Evolutionary conservation across 257 asterid species (phyloP).

Genomic region (Przewalskia tangutica): DNA sequence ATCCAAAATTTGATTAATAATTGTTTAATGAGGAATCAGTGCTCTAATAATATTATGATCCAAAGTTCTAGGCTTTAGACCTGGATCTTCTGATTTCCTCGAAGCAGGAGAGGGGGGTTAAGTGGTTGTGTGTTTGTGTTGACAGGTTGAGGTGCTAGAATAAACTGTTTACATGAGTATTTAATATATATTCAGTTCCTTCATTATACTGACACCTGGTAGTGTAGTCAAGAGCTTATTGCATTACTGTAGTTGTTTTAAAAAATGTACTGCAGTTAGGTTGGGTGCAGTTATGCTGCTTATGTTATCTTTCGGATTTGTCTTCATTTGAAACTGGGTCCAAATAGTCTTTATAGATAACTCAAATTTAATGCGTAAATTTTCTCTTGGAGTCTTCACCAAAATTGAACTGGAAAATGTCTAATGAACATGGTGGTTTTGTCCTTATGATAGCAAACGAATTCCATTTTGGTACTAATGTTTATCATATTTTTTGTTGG

Average conservation of each 20-base stretch:
- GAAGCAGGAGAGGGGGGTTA: not conserved
- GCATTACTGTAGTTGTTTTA: not conserved
- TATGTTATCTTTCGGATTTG: not conserved
- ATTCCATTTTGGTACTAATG: not conserved
- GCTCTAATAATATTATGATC: not conserved
- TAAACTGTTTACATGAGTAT: not conserved
- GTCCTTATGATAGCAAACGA: not conserved
- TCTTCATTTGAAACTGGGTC: not conserved
- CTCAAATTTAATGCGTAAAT: not conserved
- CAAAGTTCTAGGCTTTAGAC: too few species aligned
- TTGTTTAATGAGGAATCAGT: constrained; percentile 3
- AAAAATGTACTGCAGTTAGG: not conserved
- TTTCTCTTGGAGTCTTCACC: not conserved
- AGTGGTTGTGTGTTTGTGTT: not conserved
- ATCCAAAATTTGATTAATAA: constrained; percentile 1
- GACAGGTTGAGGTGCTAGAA: not conserved
- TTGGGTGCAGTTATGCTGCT: not conserved
- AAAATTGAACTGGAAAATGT: not conserved
- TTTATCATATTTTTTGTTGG: not conserved
- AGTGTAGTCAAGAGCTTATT: not conserved
- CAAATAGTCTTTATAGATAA: not conserved
- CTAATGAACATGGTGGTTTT: not conserved
- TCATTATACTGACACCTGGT: not conserved
- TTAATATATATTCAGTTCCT: not conserved
- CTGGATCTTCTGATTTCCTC: not conserved